These are phyloP conservation scores for Cadophora luteo-olivacea DNA, from an alignment of 2,329 filamentous ascomycete species.

Conservation along the genomic window DNA sequence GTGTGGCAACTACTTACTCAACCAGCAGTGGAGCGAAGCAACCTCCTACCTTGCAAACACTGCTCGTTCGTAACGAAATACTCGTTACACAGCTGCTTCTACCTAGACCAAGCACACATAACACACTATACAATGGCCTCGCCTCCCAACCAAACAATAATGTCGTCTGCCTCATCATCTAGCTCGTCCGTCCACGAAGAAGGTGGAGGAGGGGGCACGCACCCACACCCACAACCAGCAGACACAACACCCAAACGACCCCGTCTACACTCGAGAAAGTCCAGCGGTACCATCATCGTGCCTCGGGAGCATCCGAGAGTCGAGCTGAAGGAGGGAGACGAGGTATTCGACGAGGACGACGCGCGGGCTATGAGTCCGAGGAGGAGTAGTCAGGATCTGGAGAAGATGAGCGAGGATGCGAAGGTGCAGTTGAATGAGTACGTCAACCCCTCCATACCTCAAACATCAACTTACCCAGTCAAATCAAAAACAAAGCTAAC, in stretches of 20 bases:
- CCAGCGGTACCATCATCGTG: constrained; percentile 83
- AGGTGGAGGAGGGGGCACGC: constrained; percentile 6
- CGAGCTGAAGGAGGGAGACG: constrained; percentile 72
- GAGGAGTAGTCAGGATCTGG: constrained; percentile 87
- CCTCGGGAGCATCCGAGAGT: constrained; percentile 77
- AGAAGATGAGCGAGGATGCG: constrained; percentile 84
- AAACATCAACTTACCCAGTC: background rate
- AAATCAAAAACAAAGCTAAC: constrained; percentile 9
- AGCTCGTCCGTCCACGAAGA: constrained; percentile 20
- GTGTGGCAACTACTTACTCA: background rate
- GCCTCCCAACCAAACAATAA: background rate
- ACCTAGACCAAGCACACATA: background rate
- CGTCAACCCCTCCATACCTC: constrained; percentile 46
- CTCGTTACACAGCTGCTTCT: background rate
- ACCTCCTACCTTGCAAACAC: background rate
- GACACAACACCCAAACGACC: constrained; percentile 55
- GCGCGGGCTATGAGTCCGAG: constrained; percentile 94
- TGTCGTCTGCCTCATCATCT: constrained; percentile 15
- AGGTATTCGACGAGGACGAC: constrained; percentile 78
- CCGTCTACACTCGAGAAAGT: constrained; percentile 74
- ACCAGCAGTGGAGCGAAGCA: background rate
- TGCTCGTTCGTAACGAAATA: background rate
- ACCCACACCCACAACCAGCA: constrained; percentile 13
- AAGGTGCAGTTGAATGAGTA: constrained; percentile 65
- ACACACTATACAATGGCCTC: constrained; percentile 3